A percentile compares a stretch with the other conserved stretches of the same genome.
phyloP scores from a whole-genome alignment of 495 filamentous ascomycete genomes.

The Pyrenula massariospora region DNA sequence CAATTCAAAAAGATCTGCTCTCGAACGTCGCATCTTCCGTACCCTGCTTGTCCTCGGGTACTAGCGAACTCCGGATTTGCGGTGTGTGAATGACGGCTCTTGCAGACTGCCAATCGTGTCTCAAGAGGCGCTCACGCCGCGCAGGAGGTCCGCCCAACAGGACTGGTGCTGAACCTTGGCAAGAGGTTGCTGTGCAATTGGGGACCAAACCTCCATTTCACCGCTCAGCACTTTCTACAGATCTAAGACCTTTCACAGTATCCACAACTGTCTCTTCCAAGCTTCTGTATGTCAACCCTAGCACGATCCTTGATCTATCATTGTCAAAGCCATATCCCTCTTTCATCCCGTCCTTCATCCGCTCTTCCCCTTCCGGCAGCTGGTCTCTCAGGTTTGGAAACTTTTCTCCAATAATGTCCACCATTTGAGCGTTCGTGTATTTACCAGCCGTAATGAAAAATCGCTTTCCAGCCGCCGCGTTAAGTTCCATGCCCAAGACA shows the following conservation, averaged over 20 bases:
- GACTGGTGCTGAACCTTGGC: too few species aligned
- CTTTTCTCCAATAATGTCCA: constrained; percentile 40
- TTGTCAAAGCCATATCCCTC: constrained; percentile 31
- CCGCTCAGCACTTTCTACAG: too few species aligned
- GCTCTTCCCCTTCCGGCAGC: constrained; percentile 31
- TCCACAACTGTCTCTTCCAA: constrained; percentile 38
- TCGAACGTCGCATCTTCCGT: too few species aligned
- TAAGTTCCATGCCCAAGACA: constrained; percentile 43
- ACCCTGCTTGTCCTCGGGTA: too few species aligned
- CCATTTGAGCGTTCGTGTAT: constrained; percentile 43
- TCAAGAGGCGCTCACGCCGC: too few species aligned
- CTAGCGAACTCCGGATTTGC: too few species aligned
- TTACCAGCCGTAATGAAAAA: constrained; percentile 46
- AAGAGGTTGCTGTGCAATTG: too few species aligned
- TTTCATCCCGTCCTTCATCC: constrained; percentile 22
- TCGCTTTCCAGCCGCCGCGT: constrained; percentile 44
- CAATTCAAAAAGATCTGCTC: too few species aligned
- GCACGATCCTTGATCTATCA: constrained; percentile 26
- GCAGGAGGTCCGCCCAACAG: too few species aligned
- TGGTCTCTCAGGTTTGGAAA: constrained; percentile 43
- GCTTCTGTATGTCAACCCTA: constrained; percentile 34
- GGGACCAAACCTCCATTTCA: too few species aligned
- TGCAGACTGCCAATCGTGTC: too few species aligned
- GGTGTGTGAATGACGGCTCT: too few species aligned
- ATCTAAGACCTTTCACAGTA: constrained; percentile 25